These are phyloP conservation scores for Erigeron canadensis DNA, from an alignment of 129 eudicot species.

Conservation along the genomic window DNA sequence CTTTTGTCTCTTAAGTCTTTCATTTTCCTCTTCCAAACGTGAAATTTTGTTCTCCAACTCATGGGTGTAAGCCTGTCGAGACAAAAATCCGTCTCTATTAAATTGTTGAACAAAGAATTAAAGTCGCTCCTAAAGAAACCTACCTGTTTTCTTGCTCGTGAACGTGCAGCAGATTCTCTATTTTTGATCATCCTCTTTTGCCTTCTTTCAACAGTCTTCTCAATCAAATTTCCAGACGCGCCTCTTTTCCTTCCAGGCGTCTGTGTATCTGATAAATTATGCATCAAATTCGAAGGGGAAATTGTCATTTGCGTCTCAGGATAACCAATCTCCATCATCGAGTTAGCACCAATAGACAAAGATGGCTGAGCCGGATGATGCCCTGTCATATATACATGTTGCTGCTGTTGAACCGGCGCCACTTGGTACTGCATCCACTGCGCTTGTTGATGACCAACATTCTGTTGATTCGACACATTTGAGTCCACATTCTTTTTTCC, in stretches of 20 bases:
- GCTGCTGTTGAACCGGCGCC: constrained; percentile 40
- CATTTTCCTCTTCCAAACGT: constrained; percentile 93
- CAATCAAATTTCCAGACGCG: constrained; percentile 72
- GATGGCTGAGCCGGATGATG: constrained; percentile 62
- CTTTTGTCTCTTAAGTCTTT: constrained; percentile 80
- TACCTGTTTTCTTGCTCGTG: constrained; percentile 98
- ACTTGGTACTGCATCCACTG: constrained; percentile 67
- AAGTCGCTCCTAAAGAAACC: constrained; percentile 7
- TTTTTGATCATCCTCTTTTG: constrained; percentile 98
- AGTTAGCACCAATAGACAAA: constrained; percentile 46
- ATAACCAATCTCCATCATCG: constrained; percentile 61
- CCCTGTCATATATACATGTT: constrained; percentile 58
- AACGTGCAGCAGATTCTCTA: constrained; percentile 94
- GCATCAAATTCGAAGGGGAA: constrained; percentile 72
- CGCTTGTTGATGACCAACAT: constrained; percentile 40
- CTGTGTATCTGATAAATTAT: constrained; percentile 80
- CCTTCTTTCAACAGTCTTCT: constrained; percentile 94
- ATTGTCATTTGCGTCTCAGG: constrained; percentile 65
- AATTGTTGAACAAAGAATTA: constrained; percentile 3
- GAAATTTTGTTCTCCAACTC: constrained; percentile 95
- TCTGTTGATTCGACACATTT: constrained; percentile 35
- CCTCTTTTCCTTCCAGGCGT: constrained; percentile 74
- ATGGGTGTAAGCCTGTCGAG: constrained; percentile 85
- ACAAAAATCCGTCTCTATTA: constrained; percentile 6
- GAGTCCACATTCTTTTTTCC: constrained; percentile 39